phyloP scores from a whole-genome alignment of 495 filamentous ascomycete genomes.

The Penicillium coprophilum region DNA sequence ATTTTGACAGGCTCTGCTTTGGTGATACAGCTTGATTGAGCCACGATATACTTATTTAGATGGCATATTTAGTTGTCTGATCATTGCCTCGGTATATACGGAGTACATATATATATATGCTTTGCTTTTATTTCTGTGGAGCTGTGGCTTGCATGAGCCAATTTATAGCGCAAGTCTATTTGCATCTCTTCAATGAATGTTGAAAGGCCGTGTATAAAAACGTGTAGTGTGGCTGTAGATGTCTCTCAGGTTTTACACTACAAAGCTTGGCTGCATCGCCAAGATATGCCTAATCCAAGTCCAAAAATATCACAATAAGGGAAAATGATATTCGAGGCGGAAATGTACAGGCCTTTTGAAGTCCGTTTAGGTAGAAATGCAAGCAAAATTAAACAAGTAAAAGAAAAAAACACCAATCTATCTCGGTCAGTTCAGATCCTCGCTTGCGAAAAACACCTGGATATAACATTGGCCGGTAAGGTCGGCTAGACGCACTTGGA shows the following conservation, averaged over 20 bases:
- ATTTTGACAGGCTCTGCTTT: background rate
- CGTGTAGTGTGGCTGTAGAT: too few relatives aligned
- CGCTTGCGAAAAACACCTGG: constrained; percentile 31
- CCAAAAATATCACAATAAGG: background rate
- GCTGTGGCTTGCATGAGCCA: background rate
- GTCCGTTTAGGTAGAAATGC: constrained; percentile 17
- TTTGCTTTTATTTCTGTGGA: background rate
- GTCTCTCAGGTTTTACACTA: background rate
- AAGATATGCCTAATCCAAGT: background rate
- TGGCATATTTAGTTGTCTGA: background rate
- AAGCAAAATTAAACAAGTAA: constrained; percentile 28
- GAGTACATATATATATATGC: too few relatives aligned
- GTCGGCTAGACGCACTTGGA: constrained; percentile 11
- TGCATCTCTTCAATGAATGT: background rate
- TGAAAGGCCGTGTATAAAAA: too few relatives aligned
- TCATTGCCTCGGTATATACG: background rate
- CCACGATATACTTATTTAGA: background rate
- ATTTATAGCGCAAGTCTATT: background rate
- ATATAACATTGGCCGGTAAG: constrained; percentile 19
- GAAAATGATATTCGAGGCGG: constrained; percentile 2
- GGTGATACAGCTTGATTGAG: background rate
- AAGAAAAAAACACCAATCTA: constrained; percentile 29
- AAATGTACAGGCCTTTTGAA: constrained; percentile 28
- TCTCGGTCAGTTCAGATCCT: constrained; percentile 31
- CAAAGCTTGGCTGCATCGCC: background rate